phyloP scores from a whole-genome alignment of 192 early-diverging fungal species.

The Backusella parvicylindrica region DNA sequence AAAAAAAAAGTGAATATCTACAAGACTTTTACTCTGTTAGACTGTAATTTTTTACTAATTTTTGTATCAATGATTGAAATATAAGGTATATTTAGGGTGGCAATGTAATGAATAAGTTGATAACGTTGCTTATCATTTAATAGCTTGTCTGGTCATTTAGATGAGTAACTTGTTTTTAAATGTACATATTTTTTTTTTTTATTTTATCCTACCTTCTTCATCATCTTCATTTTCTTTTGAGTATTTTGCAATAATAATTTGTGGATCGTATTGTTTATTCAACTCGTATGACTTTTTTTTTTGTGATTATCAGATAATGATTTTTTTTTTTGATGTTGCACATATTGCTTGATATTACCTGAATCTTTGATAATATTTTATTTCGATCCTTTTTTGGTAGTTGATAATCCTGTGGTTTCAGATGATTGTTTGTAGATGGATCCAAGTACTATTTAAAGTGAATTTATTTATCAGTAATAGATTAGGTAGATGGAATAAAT shows the following conservation, averaged over 20 bases:
- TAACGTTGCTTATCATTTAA: conserved; percentile 40
- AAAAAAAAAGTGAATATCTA: no score
- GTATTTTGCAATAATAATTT: not conserved
- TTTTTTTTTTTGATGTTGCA: not conserved
- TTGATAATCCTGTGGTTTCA: not conserved
- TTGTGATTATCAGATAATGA: not conserved
- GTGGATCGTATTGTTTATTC: not conserved
- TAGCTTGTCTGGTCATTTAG: not conserved
- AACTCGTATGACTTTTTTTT: not conserved
- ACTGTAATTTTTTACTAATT: not conserved
- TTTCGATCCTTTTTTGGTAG: not conserved
- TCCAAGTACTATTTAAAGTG: not conserved
- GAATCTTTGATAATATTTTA: not conserved
- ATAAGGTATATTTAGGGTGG: conserved; percentile 78
- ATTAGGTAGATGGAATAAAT: not conserved
- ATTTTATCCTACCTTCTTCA: not conserved
- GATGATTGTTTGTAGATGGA: not conserved
- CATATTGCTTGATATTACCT: not conserved
- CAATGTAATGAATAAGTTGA: conserved; percentile 85
- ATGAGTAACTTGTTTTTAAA: not conserved
- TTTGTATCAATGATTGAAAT: conserved; percentile 78
- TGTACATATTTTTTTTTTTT: not conserved
- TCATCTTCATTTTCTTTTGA: not conserved
- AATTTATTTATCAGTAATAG: not conserved
- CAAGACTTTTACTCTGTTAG: not conserved